These are phyloP conservation scores for Penicillium sp. DNA, from an alignment of 2,329 filamentous ascomycete genomes.

Conservation along the genomic window DNA sequence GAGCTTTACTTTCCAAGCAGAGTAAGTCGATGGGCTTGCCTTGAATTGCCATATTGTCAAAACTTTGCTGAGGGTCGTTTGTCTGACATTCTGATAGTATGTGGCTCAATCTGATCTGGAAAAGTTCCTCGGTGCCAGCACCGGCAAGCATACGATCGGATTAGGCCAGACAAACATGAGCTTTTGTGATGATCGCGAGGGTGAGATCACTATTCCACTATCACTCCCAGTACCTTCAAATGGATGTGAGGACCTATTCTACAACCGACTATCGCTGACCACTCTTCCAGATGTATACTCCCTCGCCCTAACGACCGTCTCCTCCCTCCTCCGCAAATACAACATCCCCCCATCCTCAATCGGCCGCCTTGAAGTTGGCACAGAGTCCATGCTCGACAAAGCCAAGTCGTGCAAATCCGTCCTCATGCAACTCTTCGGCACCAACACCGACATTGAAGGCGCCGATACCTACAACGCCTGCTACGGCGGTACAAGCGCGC, in stretches of 20 bases:
- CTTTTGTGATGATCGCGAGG: conserved; percentile 88
- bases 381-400: conserved; percentile 84
- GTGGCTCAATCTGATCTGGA: conserved; percentile 82
- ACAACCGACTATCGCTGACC: neutral
- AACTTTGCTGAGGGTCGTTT: neutral
- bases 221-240: neutral
- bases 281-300: conserved; percentile 78
- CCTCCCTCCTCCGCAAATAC: conserved; percentile 80
- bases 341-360: conserved; percentile 76
- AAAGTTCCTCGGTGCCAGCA: conserved; percentile 79
- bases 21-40: conserved; percentile 55
- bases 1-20: conserved; percentile 86
- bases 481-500: conserved; percentile 82
- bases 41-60: too few relatives aligned
- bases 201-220: conserved; percentile 50
- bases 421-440: conserved; percentile 80
- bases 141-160: conserved; percentile 88
- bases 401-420: conserved; percentile 90
- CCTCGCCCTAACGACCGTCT: conserved; percentile 75
- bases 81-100: conserved; percentile 59
- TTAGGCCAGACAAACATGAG: conserved; percentile 90
- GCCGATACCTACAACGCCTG: conserved; percentile 83
- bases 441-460: conserved; percentile 80
- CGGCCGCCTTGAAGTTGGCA: conserved; percentile 81
- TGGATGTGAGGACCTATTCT: too few relatives aligned